Evolutionary conservation across 2,329 filamentous ascomycete species (phyloP), one percentile per base, ranked within the genome.

Genomic region (Xylariaceae sp.): DNA sequence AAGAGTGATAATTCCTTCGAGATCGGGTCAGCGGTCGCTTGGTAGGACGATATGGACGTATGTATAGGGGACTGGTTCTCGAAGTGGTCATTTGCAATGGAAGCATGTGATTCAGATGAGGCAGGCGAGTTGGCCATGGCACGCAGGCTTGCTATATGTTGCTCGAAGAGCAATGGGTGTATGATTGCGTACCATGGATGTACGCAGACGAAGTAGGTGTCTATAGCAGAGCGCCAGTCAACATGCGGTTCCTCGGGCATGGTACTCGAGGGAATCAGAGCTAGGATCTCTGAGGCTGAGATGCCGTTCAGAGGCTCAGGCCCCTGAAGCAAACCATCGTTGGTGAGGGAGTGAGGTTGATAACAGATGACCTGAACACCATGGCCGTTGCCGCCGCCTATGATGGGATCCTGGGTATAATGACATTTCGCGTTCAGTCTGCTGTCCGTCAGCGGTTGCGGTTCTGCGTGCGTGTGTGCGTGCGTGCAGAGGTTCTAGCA

Each of bases 161-260:
- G 66, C 53, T 70, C 66, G 59, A 78, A 75, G 51, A 75, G 66
- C 20, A 67, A 69, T 7, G 71, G 75, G 51, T 78, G 75, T 19
- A 79, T 68, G 21, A 75, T 70, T 14, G 73, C 73, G 49, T 73
- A 72, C 76, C 76, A 78, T 7, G 73, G 68, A 54, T 78, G 75
- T 54, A 77, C 70, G 48, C 70, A 76, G 29, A 68, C 62, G 65
- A 78, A 77, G 62, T 75, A 79, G 40, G 69, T 65, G 2, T 71
- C 65, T 23, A 72, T 66, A 26, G 73, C 70, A 18, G 74, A 69
- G 26, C 68, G 73, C 73, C 75, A 79, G 55, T 72, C 66, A 18
- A 73, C 50, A 12, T 63, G 64, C 18, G 63, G 48, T 10, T 57
- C 57, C 40, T 61, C 67, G 2, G 62, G 57, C 12, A 48, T 55